Evolutionary conservation across 768 basidiomycete genomes (phyloP).

Genomic region (Stropharia rugosoannulata): DNA sequence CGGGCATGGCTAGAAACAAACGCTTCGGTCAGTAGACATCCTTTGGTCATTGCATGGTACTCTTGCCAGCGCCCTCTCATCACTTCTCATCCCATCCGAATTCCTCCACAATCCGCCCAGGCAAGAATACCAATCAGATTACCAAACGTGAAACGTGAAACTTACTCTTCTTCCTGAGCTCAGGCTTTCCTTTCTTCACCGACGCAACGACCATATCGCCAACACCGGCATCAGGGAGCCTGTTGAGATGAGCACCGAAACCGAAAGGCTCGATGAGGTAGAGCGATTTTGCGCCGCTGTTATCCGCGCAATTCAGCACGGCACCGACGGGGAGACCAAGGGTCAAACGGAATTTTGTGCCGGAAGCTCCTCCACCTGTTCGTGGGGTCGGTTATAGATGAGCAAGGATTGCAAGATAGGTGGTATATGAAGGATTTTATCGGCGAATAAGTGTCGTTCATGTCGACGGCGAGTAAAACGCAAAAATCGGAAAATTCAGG

Average conservation of each 20-base stretch:
- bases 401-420: neutral
- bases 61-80: neutral
- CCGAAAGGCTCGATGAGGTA: slow-evolving; percentile 95
- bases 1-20: slow-evolving; percentile 81
- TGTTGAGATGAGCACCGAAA: slow-evolving; percentile 94
- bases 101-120: neutral
- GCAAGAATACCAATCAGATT: neutral
- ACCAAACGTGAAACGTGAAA: slow-evolving; percentile 14
- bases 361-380: slow-evolving; percentile 64
- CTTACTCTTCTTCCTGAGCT: slow-evolving; percentile 98
- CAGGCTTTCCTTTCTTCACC: slow-evolving; percentile 99
- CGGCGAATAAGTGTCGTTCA: neutral
- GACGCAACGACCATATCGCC: slow-evolving; percentile 96
- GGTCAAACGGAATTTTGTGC: slow-evolving; percentile 96
- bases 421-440: neutral
- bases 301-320: slow-evolving; percentile 97
- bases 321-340: slow-evolving; percentile 93
- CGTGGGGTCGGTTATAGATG: neutral
- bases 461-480: neutral
- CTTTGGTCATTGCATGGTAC: neutral
- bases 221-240: slow-evolving; percentile 94
- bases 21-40: slow-evolving; percentile 10
- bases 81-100: neutral
- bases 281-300: slow-evolving; percentile 97
- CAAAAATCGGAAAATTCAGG: too few relatives aligned